Percentiles rank a stretch among this genome's conserved stretches.
phyloP scores from a whole-genome alignment of 208 protist genomes.

The Phytomonas serpens region DNA sequence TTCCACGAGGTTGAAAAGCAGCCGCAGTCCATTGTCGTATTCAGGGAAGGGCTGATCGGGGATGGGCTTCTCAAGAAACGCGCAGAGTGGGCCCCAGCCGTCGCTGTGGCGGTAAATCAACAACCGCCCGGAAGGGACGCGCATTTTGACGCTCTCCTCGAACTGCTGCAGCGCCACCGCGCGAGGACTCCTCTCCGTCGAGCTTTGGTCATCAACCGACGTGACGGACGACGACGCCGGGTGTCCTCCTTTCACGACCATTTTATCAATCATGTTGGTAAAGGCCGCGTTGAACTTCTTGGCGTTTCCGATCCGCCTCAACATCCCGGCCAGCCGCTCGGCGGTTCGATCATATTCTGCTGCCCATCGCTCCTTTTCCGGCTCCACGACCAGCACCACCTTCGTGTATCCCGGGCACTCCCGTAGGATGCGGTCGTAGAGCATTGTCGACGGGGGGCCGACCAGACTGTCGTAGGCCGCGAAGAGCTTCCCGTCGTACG shows the following conservation, averaged over 20 bases:
- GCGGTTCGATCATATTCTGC: slow-evolving; percentile 22
- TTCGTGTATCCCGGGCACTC: slow-evolving; percentile 68
- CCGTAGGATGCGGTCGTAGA: slow-evolving; percentile 37
- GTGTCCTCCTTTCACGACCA: slow-evolving; percentile 26
- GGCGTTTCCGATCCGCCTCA: slow-evolving; percentile 15
- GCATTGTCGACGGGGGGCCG: slow-evolving; percentile 32
- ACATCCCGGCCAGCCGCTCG: slow-evolving; percentile 16
- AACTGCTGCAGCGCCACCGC: slow-evolving; percentile 39
- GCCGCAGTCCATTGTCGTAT: slow-evolving; percentile 31
- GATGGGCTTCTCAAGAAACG: slow-evolving; percentile 50
- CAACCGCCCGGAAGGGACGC: slow-evolving; percentile 28
- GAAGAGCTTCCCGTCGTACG: slow-evolving; percentile 32
- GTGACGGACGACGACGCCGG: background rate
- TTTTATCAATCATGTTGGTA: slow-evolving; percentile 44
- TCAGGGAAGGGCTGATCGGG: slow-evolving; percentile 50
- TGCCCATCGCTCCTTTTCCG: slow-evolving; percentile 50
- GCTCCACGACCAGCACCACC: slow-evolving; percentile 61
- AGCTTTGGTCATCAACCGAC: background rate
- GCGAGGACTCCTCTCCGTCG: slow-evolving; percentile 4
- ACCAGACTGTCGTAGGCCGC: slow-evolving; percentile 46
- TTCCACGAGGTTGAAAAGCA: background rate
- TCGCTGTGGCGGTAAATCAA: slow-evolving; percentile 62
- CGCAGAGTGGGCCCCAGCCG: slow-evolving; percentile 66
- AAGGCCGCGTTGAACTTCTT: slow-evolving; percentile 39
- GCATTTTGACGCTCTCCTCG: slow-evolving; percentile 46